Conservation (phyloP, 2,329 filamentous ascomycete species). For the Penicillium sp. region DNA sequence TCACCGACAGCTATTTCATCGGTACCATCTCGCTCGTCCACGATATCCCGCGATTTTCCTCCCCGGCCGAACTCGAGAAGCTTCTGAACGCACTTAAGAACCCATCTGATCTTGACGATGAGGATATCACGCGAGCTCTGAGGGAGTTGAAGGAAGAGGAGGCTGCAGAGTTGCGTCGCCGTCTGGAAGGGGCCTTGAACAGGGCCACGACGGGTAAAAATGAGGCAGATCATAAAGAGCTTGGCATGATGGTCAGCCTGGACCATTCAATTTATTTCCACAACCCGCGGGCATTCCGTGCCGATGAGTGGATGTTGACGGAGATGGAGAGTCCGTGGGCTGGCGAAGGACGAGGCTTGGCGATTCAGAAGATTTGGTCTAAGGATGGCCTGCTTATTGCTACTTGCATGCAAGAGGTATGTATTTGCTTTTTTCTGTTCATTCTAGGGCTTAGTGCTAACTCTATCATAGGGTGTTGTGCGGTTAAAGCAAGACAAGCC, state of each 20-base stretch:
- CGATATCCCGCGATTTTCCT: constrained; percentile 71
- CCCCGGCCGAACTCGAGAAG: constrained; percentile 46
- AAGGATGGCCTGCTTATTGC: constrained; percentile 51
- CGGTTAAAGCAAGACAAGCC: constrained; percentile 47
- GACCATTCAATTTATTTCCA: constrained; percentile 56
- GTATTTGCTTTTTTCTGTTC: constrained; percentile 13
- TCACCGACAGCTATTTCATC: constrained; percentile 91
- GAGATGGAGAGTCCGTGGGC: constrained; percentile 55
- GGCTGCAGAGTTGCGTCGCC: constrained; percentile 39
- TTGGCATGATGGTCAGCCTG: constrained; percentile 54
- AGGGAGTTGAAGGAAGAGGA: constrained; percentile 47
- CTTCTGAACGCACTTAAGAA: constrained; percentile 43
- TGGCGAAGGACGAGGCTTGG: constrained; percentile 51
- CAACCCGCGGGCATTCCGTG: constrained; percentile 48
- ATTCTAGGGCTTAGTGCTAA: constrained; percentile 14
- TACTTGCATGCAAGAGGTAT: constrained; percentile 53
- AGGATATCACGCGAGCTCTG: constrained; percentile 41
- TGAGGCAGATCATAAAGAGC: constrained; percentile 34
- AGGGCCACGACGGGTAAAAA: constrained; percentile 26
- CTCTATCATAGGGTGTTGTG: constrained; percentile 43
- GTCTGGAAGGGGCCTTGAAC: constrained; percentile 36
- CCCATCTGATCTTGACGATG: constrained; percentile 45
- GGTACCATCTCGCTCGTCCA: constrained; percentile 82
- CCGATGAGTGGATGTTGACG: constrained; percentile 53
- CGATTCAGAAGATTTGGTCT: constrained; percentile 51